A percentile compares a stretch with the other conserved stretches of the same genome.
Evolutionary conservation across 139 green algal genomes (phyloP).

Genomic region (Chlamydomonas asymmetrica): DNA sequence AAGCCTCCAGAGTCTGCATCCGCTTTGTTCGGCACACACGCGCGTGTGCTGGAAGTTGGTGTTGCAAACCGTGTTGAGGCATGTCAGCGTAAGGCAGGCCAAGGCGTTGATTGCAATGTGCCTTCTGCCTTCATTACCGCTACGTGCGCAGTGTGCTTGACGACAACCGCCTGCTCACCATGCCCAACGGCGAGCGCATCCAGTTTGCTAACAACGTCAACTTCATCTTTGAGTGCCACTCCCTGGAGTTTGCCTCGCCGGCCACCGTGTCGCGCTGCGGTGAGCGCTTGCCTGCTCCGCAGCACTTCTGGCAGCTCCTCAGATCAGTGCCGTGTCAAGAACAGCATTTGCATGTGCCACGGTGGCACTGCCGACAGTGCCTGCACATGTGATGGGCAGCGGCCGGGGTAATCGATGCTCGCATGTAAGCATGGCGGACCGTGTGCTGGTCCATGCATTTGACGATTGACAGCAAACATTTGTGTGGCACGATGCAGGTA

Average conservation of each 20-base stretch:
- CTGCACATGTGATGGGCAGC: no score
- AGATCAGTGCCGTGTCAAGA: background rate
- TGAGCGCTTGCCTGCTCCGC: background rate
- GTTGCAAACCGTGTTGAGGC: no score
- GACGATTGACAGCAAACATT: no score
- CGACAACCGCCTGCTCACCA: constrained; percentile 83
- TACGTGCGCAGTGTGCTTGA: constrained; percentile 83
- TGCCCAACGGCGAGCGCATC: constrained; percentile 85
- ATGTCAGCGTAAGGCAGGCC: no score
- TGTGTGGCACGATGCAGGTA: constrained; percentile 38
- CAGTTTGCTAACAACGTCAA: constrained; percentile 85
- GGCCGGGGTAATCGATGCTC: background rate
- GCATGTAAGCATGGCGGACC: background rate
- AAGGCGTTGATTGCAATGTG: no score
- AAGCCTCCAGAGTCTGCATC: no score
- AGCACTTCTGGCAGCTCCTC: no score
- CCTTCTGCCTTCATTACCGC: no score
- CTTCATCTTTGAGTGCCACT: constrained; percentile 88
- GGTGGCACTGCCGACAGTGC: no score
- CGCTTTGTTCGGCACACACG: no score
- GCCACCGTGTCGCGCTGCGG: constrained; percentile 79
- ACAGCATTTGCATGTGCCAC: background rate
- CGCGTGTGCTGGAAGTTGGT: no score
- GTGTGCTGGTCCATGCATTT: no score
- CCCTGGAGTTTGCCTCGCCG: constrained; percentile 78